Evolutionary conservation across 1,139 yeast genomes (phyloP), one percentile per base, ranked within the genome.

Genomic region (Debaryomyces udenii): DNA sequence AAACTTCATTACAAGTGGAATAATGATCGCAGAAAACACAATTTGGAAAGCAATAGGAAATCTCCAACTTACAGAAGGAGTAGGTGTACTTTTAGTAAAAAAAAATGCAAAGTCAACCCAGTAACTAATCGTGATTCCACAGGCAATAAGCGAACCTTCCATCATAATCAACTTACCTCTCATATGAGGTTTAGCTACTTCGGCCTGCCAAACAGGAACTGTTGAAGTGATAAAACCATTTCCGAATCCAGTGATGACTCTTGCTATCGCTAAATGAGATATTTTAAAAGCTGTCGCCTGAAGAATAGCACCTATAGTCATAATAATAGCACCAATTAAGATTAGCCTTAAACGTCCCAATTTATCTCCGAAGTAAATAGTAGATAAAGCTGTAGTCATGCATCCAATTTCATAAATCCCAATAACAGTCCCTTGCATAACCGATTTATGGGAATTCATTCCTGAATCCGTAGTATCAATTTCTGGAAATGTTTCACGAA

Each of bases 31-130:
- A 3, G 74, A 72, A 55, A 70, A 70, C 27, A 68, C 42, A 42
- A 64, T 56, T 49, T 69, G 74, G 57, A 75, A 70, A 2, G 76
- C 80, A 32, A 75, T 57, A 4, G 80, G 80, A 42, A 74, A 71
- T 51, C 80, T 64, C 74, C 77, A 74, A 3, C 62, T 51, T 4
- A 59, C 60, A 14, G 31, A 43, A 26, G 38, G 48, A 23, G 46
- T 44, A n/a, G 31, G 9, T 1, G 41, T 39, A 44, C 56, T 43
- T 30, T 57, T 61, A 20, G 66, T 52, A 49, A 67, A 70, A 42
- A 70, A 71, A 34, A 72, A 61, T 3, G 71, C 78, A 54, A 70
- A 72, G 46, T 73, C 78, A 27, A 70, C 48, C 75, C 75, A 70
- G 51, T 74, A 68, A 10, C 69, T 59, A 32, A 72, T 62, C 42